Evolutionary conservation across 192 early-diverging fungal genomes (phyloP).

Genomic region (Umbelopsis isabellina): DNA sequence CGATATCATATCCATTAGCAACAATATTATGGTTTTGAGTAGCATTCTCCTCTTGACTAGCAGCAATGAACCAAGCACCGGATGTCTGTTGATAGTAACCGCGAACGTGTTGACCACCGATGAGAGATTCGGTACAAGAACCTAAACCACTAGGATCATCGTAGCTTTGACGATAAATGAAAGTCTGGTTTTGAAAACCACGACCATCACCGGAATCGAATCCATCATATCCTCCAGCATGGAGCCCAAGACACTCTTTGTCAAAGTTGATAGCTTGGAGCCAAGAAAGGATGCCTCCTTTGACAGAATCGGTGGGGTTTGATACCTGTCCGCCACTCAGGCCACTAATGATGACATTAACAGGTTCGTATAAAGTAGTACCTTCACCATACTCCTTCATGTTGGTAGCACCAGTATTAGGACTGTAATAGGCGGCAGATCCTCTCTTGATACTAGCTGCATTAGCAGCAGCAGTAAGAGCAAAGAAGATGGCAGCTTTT

Average conservation of each 20-base stretch:
- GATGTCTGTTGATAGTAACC: slow-evolving; percentile 19
- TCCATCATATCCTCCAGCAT: slow-evolving; percentile 18
- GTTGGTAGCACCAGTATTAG: slow-evolving; percentile 20
- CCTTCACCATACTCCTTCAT: slow-evolving; percentile 19
- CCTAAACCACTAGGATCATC: slow-evolving; percentile 19
- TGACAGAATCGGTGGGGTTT: slow-evolving; percentile 12
- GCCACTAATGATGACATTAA: slow-evolving; percentile 21
- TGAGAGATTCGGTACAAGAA: slow-evolving; percentile 22
- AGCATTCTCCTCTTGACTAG: slow-evolving; percentile 20
- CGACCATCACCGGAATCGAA: slow-evolving; percentile 22
- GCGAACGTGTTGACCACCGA: slow-evolving; percentile 22
- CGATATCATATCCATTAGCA: slow-evolving; percentile 17
- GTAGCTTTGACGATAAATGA: slow-evolving; percentile 22
- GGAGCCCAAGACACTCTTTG: slow-evolving; percentile 16
- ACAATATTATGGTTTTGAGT: slow-evolving; percentile 16
- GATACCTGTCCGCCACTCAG: slow-evolving; percentile 9
- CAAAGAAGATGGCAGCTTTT: not conserved
- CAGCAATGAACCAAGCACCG: slow-evolving; percentile 23
- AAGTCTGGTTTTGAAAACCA: slow-evolving; percentile 15
- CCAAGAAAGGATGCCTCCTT: slow-evolving; percentile 20
- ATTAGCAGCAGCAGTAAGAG: not conserved
- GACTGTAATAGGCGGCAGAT: slow-evolving; percentile 20
- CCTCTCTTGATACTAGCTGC: slow-evolving; percentile 22
- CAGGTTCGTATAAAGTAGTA: slow-evolving; percentile 5
- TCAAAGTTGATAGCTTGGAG: slow-evolving; percentile 26